Evolutionary conservation across 73 alveolate species (phyloP).

Genomic region (Urostyla sp.): DNA sequence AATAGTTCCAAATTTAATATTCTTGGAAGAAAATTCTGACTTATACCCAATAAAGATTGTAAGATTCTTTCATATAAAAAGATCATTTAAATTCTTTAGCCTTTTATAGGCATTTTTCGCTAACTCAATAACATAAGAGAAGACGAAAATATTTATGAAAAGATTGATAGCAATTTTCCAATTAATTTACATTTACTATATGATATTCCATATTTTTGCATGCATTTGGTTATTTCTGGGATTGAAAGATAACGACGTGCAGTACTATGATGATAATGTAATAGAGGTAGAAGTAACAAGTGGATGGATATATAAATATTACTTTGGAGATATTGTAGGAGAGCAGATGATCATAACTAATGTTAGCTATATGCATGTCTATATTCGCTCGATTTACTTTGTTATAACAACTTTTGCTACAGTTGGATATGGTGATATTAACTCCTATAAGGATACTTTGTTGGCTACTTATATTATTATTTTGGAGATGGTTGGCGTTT

Average conservation of each 20-base stretch:
- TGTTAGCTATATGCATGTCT: neutral
- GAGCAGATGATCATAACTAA: neutral
- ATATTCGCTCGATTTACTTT: conserved; percentile 10
- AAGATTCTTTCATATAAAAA: conserved; percentile 25
- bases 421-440: conserved; percentile 56
- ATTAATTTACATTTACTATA: neutral
- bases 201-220: conserved; percentile 25
- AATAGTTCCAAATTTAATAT: neutral
- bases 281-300: neutral
- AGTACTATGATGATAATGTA: neutral
- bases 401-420: conserved; percentile 38
- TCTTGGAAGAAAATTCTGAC: neutral
- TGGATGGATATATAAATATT: conserved; percentile 15
- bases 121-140: neutral
- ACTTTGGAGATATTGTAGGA: neutral
- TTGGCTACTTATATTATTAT: neutral
- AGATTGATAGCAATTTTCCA: conserved; percentile 17
- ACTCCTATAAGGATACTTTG: neutral
- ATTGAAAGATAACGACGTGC: neutral
- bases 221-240: conserved; percentile 45
- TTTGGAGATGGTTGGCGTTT: neutral
- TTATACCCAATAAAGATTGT: conserved; percentile 10
- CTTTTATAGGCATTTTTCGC: neutral
- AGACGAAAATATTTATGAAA: neutral
- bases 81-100: conserved; percentile 35